Percentiles rank a stretch among this genome's conserved stretches.
Evolutionary conservation across 2,329 filamentous ascomycete species (phyloP).

Genomic region (Chrysosporium keratinophilum): DNA sequence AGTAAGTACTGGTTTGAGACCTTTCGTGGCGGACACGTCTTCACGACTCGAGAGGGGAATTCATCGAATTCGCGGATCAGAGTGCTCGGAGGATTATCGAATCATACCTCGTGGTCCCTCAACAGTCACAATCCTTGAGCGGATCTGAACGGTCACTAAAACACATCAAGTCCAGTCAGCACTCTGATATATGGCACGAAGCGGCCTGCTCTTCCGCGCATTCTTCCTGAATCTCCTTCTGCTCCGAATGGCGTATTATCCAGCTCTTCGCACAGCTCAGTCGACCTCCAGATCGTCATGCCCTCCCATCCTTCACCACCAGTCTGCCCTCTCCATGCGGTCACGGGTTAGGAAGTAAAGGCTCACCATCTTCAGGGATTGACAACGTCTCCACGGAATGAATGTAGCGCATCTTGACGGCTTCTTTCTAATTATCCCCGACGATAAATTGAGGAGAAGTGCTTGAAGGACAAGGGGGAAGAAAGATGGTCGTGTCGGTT

Average conservation of each 20-base stretch:
- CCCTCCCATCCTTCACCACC: neutral
- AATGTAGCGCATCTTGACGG: constrained; percentile 97
- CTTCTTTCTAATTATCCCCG: constrained; percentile 32
- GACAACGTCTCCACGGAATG: constrained; percentile 92
- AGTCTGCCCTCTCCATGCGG: neutral
- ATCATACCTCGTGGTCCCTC: constrained; percentile 81
- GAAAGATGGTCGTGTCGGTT: constrained; percentile 20
- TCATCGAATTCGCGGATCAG: constrained; percentile 14
- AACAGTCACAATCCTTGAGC: constrained; percentile 91
- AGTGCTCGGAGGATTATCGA: neutral
- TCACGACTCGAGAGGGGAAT: constrained; percentile 1
- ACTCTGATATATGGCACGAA: neutral
- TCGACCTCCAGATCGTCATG: neutral
- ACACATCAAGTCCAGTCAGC: constrained; percentile 21
- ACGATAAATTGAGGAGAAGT: constrained; percentile 23
- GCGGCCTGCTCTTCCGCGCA: neutral
- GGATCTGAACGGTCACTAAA: constrained; percentile 94
- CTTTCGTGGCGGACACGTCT: neutral
- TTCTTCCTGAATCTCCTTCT: neutral
- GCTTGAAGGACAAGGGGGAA: constrained; percentile 8
- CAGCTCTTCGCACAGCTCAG: neutral
- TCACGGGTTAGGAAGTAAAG: constrained; percentile 14
- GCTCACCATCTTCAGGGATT: constrained; percentile 94
- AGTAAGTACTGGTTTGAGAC: neutral
- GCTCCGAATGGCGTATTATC: neutral